A percentile compares a stretch with the other conserved stretches of the same genome.
Conservation (phyloP, 768 basidiomycete species). For the Mrakia frigida region DNA sequence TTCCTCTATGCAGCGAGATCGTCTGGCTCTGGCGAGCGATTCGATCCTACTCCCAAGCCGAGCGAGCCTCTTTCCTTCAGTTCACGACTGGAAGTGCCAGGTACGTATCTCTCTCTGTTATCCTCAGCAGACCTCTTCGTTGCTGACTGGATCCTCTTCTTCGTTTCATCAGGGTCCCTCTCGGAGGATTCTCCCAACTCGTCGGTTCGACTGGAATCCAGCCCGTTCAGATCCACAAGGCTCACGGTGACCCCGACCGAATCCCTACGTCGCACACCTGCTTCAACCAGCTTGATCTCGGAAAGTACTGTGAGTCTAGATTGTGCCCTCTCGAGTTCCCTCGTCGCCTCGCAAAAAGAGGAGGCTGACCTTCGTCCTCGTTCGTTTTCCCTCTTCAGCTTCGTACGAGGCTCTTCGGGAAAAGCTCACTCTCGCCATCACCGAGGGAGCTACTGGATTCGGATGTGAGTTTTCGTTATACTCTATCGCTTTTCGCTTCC, state of each 20-base stretch:
- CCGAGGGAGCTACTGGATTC: conserved; percentile 93
- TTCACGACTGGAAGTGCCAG: conserved; percentile 65
- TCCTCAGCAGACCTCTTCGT: neutral
- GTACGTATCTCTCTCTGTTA: neutral
- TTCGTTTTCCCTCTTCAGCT: conserved; percentile 43
- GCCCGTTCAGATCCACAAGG: conserved; percentile 90
- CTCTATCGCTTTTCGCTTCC: neutral
- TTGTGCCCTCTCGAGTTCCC: neutral
- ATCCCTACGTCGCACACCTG: conserved; percentile 64
- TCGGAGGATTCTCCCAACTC: conserved; percentile 90
- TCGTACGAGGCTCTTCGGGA: conserved; percentile 95
- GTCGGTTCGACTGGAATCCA: conserved; percentile 69
- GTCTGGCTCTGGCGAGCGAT: conserved; percentile 99
- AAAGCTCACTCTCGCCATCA: conserved; percentile 83
- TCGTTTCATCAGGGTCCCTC: conserved; percentile 79
- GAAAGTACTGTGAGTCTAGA: conserved; percentile 57
- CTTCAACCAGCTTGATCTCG: conserved; percentile 58
- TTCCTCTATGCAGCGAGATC: conserved; percentile 55
- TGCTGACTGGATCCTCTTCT: conserved; percentile 16
- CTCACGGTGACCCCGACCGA: conserved; percentile 77
- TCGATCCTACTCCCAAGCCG: conserved; percentile 94
- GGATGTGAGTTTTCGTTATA: conserved; percentile 46
- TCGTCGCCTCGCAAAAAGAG: too few relatives aligned
- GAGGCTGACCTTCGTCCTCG: neutral
- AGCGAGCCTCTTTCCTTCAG: conserved; percentile 91